Conservation (phyloP, 371 early-diverging fungal species). For the Mortierella sp. region DNA sequence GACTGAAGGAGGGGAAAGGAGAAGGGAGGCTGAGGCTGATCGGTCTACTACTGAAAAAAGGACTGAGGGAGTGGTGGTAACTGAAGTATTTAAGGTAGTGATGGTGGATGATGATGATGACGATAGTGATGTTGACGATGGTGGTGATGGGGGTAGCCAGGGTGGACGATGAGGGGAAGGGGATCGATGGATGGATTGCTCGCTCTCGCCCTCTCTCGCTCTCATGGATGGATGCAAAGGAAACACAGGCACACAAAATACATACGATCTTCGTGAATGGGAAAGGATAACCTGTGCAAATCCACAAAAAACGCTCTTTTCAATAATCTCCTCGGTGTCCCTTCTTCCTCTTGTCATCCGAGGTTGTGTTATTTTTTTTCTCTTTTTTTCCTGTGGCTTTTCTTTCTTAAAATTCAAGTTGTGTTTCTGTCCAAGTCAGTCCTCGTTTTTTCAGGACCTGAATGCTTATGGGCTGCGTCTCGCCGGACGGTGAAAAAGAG, state of each 20-base stretch:
- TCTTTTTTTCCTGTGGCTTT: constrained; percentile 14
- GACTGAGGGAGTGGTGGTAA: background rate
- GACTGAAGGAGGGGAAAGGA: too few species aligned
- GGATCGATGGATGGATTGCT: constrained; percentile 24
- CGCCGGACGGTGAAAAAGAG: background rate
- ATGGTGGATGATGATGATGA: constrained; percentile 5
- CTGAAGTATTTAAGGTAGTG: background rate
- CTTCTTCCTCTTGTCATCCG: background rate
- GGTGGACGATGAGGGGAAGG: background rate
- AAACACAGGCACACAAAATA: constrained; percentile 18
- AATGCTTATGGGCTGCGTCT: constrained; percentile 2
- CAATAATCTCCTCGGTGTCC: background rate
- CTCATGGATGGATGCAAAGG: background rate
- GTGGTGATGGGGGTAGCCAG: background rate
- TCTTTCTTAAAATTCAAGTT: background rate
- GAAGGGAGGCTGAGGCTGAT: background rate
- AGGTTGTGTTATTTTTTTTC: background rate
- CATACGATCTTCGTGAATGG: constrained; percentile 54
- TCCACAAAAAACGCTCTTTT: constrained; percentile 5
- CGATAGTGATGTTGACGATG: background rate
- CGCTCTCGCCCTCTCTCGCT: background rate
- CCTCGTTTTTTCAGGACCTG: background rate
- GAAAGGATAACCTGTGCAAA: constrained; percentile 33
- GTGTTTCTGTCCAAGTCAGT: background rate
- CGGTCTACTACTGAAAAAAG: background rate